These are phyloP conservation scores for Biancaea sappan DNA, from an alignment of 306 rosid species.

Conservation along the genomic window DNA sequence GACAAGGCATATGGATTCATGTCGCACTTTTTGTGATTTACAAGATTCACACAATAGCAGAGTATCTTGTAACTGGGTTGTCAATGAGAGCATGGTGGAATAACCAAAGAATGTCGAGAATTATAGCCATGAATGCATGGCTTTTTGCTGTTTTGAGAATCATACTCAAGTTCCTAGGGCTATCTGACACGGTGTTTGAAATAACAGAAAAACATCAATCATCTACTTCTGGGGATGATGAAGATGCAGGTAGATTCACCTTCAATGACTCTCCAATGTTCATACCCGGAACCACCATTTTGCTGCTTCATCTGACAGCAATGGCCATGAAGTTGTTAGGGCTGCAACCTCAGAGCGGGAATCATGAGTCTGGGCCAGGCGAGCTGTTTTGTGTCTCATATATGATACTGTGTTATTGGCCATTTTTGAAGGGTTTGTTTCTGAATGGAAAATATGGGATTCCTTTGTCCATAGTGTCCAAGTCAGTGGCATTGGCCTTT, in stretches of 20 bases:
- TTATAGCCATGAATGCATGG: constrained; percentile 48
- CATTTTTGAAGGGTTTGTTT: constrained; percentile 64
- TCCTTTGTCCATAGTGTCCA: constrained; percentile 55
- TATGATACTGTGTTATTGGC: constrained; percentile 54
- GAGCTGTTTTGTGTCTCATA: constrained; percentile 46
- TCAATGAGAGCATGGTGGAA: constrained; percentile 81
- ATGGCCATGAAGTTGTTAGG: constrained; percentile 35
- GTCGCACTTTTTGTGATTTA: constrained; percentile 41
- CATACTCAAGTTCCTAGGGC: constrained; percentile 48
- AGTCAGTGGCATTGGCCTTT: constrained; percentile 43
- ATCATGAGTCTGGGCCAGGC: constrained; percentile 50
- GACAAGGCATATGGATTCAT: constrained; percentile 44
- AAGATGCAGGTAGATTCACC: constrained; percentile 46
- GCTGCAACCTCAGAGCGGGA: constrained; percentile 28
- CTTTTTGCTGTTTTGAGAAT: constrained; percentile 51
- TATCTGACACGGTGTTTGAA: constrained; percentile 61
- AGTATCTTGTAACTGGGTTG: constrained; percentile 41
- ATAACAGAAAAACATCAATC: constrained; percentile 57
- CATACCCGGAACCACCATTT: constrained; percentile 60
- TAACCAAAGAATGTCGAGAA: constrained; percentile 62
- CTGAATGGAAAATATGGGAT: constrained; percentile 60
- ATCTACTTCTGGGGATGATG: constrained; percentile 10
- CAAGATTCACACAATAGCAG: constrained; percentile 37
- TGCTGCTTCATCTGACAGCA: constrained; percentile 55
- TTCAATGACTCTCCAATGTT: constrained; percentile 64